phyloP scores from a whole-genome alignment of 1,139 yeast genomes.

The Kluyveromyces sp. region DNA sequence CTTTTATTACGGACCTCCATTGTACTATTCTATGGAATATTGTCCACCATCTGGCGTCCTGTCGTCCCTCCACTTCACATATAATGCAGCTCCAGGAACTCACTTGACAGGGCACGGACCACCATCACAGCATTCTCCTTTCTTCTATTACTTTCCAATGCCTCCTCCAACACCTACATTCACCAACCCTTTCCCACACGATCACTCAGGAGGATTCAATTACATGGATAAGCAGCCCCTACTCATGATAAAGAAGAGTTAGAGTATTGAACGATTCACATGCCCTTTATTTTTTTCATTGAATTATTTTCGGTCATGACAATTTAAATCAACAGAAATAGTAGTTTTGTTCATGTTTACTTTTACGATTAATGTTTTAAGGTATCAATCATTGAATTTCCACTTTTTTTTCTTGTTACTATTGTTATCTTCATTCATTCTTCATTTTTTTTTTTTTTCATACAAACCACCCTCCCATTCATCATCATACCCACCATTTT shows the following conservation, averaged over 20 bases:
- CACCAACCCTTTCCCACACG: slow-evolving; percentile 9
- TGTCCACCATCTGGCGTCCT: slow-evolving; percentile 14
- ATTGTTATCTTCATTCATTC: too few relatives aligned
- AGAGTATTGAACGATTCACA: slow-evolving; percentile 5
- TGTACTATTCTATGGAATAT: slow-evolving; percentile 27
- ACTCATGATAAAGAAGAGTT: slow-evolving; percentile 2
- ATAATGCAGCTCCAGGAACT: slow-evolving; percentile 3
- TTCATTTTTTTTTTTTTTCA: too few relatives aligned
- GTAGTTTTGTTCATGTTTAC: too few relatives aligned
- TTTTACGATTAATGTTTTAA: too few relatives aligned
- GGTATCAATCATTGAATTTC: too few relatives aligned
- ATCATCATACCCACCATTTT: too few relatives aligned
- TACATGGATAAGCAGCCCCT: background rate
- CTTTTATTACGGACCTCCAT: slow-evolving; percentile 22
- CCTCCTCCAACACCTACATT: slow-evolving; percentile 19
- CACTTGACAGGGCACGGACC: slow-evolving; percentile 8
- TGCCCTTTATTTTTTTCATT: background rate
- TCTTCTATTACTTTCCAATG: slow-evolving; percentile 28
- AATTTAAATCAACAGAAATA: background rate
- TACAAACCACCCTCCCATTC: too few relatives aligned
- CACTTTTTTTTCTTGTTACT: too few relatives aligned
- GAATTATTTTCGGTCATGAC: background rate
- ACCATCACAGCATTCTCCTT: slow-evolving; percentile 19
- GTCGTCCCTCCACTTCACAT: slow-evolving; percentile 12
- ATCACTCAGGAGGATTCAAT: slow-evolving; percentile 1